These are phyloP conservation scores for Neurospora sp. DNA, from an alignment of 495 filamentous ascomycete genomes.

Conservation along the genomic window DNA sequence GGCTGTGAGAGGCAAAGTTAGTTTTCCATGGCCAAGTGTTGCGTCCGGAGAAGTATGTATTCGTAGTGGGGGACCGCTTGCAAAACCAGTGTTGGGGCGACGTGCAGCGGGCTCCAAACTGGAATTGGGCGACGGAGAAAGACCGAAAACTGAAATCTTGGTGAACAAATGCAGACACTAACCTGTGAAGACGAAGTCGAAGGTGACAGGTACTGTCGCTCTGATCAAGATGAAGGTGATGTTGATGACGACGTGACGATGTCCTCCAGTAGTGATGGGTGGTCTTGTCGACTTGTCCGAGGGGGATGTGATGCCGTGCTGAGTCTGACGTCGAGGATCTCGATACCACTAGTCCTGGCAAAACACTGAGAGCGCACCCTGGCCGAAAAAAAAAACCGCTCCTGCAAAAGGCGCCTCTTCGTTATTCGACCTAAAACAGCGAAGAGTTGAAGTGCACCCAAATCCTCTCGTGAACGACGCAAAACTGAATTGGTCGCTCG, in stretches of 20 bases:
- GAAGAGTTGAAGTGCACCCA: slow-evolving; percentile 15
- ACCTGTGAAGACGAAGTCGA: slow-evolving; percentile 17
- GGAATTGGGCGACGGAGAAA: slow-evolving; percentile 2
- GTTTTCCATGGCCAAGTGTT: not conserved
- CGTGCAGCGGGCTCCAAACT: not conserved
- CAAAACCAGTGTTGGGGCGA: not conserved
- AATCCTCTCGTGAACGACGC: slow-evolving; percentile 27
- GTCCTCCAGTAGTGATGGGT: slow-evolving; percentile 6
- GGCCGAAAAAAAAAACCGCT: slow-evolving; percentile 12
- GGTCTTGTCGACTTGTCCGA: not conserved
- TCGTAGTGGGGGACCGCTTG: not conserved
- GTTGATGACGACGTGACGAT: not conserved
- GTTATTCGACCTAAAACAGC: slow-evolving; percentile 12
- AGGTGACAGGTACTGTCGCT: slow-evolving; percentile 8
- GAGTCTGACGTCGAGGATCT: not conserved
- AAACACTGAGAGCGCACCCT: slow-evolving; percentile 13
- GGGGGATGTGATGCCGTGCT: not conserved
- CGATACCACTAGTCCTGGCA: not conserved
- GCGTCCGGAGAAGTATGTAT: not conserved
- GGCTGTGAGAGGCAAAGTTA: not conserved
- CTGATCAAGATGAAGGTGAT: slow-evolving; percentile 5
- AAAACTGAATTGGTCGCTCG: slow-evolving; percentile 34
- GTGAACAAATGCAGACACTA: slow-evolving; percentile 6
- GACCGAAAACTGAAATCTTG: not conserved
- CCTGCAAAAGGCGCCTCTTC: slow-evolving; percentile 6